These are phyloP conservation scores for Berberis vulgaris DNA, from an alignment of 164 flowering plant genomes.

Conservation along the genomic window DNA sequence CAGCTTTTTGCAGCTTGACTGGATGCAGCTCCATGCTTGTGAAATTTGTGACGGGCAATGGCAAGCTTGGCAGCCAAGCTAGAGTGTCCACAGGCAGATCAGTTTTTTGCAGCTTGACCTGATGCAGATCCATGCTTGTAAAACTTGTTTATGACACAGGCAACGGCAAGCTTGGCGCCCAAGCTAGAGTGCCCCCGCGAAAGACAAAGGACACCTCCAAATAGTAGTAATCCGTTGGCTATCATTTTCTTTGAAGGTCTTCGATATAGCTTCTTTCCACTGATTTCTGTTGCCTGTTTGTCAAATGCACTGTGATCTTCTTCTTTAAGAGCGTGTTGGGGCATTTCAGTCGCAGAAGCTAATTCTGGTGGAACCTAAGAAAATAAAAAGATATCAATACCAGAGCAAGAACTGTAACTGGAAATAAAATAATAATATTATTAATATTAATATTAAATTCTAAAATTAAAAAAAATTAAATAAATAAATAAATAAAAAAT, in stretches of 20 bases:
- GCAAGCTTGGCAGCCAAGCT: neutral
- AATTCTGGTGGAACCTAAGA: constrained; percentile 53
- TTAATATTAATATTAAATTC: too few relatives aligned
- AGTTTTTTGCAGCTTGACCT: constrained; percentile 8
- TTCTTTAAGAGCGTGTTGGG: constrained; percentile 3
- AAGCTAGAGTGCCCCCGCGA: constrained; percentile 55
- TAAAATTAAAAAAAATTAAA: too few relatives aligned
- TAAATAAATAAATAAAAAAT: too few relatives aligned
- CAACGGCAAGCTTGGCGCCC: constrained; percentile 72
- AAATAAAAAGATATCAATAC: neutral
- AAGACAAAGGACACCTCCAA: constrained; percentile 65
- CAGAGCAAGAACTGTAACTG: neutral
- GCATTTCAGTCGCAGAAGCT: constrained; percentile 13
- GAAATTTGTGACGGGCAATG: neutral
- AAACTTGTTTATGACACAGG: constrained; percentile 62
- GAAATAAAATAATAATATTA: too few relatives aligned
- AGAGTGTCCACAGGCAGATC: neutral
- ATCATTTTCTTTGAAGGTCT: constrained; percentile 55
- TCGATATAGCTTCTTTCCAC: constrained; percentile 22
- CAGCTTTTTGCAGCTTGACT: too few relatives aligned
- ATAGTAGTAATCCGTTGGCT: constrained; percentile 58
- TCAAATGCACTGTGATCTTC: constrained; percentile 2
- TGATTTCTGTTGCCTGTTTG: constrained; percentile 7
- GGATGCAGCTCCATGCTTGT: too few relatives aligned
- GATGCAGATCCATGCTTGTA: constrained; percentile 34